phyloP scores from a whole-genome alignment of 306 rosid species.

The Begonia peltatifolia region DNA sequence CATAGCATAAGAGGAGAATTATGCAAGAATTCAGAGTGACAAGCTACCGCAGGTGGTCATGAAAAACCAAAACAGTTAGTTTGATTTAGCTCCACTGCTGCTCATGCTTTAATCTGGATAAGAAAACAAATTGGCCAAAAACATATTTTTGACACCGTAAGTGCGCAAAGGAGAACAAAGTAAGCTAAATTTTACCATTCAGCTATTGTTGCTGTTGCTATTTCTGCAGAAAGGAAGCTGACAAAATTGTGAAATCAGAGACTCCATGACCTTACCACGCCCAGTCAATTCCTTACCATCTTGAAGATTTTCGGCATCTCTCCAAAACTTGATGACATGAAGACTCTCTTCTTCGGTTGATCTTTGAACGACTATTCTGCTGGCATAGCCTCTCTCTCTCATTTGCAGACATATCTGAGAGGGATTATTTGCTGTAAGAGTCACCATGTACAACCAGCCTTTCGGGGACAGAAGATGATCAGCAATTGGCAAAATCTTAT shows the following conservation, averaged over 20 bases:
- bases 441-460: constrained; percentile 89
- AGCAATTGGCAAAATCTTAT: constrained; percentile 59
- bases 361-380: constrained; percentile 71
- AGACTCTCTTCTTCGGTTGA: constrained; percentile 88
- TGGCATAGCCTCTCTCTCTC: constrained; percentile 71
- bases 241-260: constrained; percentile 32
- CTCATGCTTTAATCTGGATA: no score
- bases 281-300: constrained; percentile 16
- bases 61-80: no score
- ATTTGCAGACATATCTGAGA: constrained; percentile 59
- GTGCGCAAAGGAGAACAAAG: no score
- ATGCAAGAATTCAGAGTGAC: no score
- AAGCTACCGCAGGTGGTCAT: no score
- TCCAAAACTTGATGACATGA: constrained; percentile 88
- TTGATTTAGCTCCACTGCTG: no score
- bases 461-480: constrained; percentile 62
- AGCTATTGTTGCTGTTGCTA: constrained; percentile 17
- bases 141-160: no score
- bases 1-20: no score
- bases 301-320: constrained; percentile 21
- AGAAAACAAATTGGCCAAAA: no score
- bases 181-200: constrained; percentile 7
- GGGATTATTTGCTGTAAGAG: constrained; percentile 68
- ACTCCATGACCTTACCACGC: constrained; percentile 20
- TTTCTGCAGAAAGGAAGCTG: constrained; percentile 23